Evolutionary conservation across 148 eudicot species (phyloP).

Genomic region (Camellia granthamiana): DNA sequence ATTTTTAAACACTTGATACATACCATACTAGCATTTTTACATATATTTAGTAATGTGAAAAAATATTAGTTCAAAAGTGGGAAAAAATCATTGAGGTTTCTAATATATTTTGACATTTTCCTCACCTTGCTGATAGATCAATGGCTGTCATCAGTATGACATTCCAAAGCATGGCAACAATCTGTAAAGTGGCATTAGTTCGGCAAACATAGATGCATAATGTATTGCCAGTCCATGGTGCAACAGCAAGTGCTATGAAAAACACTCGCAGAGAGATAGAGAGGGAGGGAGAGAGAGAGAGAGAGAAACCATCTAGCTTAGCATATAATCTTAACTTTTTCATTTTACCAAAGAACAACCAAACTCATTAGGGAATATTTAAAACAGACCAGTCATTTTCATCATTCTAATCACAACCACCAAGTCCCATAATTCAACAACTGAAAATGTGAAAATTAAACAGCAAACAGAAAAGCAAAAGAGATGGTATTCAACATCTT

Average conservation of each 20-base stretch:
- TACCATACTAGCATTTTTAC: no score
- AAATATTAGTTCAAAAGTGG: no score
- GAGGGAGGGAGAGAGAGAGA: background rate
- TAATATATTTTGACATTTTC: no score
- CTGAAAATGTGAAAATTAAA: background rate
- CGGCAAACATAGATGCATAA: no score
- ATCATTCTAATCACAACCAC: conserved; percentile 4
- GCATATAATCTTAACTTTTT: background rate
- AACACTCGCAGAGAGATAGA: background rate
- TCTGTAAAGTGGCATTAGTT: no score
- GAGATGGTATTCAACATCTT: conserved; percentile 6
- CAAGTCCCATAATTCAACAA: background rate
- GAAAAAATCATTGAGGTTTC: no score
- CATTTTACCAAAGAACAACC: background rate
- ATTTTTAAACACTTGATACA: no score
- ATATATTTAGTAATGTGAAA: no score
- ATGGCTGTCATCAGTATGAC: no score
- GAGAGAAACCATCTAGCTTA: background rate
- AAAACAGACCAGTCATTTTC: background rate
- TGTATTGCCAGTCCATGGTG: no score
- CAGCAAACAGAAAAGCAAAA: conserved; percentile 17
- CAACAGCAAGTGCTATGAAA: background rate
- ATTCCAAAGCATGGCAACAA: no score
- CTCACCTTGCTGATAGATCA: no score
- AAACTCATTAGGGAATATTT: background rate